Conservation (phyloP, 1,284 basidiomycete species). For the Phylloboletellus chloephorus region DNA sequence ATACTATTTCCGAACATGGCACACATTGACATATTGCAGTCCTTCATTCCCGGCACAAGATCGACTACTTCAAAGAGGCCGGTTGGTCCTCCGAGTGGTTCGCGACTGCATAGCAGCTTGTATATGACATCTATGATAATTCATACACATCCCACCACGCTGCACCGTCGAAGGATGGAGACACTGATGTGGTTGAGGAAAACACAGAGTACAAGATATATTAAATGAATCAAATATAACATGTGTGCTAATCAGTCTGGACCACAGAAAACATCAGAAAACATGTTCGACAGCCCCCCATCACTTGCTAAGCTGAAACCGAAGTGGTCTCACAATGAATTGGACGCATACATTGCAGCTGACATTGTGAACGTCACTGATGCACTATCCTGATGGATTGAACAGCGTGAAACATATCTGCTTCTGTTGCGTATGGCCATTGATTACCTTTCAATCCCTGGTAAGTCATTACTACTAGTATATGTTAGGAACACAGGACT, state of each 20-base stretch:
- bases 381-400: slow-evolving; percentile 3
- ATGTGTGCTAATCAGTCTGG: not conserved
- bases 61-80: slow-evolving; percentile 16
- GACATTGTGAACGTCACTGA: slow-evolving; percentile 1
- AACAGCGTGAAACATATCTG: slow-evolving; percentile 1
- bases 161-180: not conserved
- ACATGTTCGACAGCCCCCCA: slow-evolving; percentile 5
- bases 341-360: slow-evolving; percentile 1
- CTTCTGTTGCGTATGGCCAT: slow-evolving; percentile 2
- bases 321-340: not conserved
- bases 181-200: not conserved
- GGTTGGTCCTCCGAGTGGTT: slow-evolving; percentile 23
- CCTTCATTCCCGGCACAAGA: slow-evolving; percentile 21
- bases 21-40: no score
- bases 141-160: not conserved
- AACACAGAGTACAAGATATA: slow-evolving; percentile 1
- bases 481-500: no score
- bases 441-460: slow-evolving; percentile 3
- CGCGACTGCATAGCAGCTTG: slow-evolving; percentile 3
- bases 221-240: not conserved
- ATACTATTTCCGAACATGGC: no score
- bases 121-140: slow-evolving; percentile 1
- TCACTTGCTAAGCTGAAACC: not conserved
- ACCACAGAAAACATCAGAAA: not conserved
- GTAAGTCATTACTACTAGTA: not conserved